Percentiles rank a stretch among this genome's conserved stretches.
Conservation (phyloP, 352 stramenopile genomes). For the Phytopythium sindhum region DNA sequence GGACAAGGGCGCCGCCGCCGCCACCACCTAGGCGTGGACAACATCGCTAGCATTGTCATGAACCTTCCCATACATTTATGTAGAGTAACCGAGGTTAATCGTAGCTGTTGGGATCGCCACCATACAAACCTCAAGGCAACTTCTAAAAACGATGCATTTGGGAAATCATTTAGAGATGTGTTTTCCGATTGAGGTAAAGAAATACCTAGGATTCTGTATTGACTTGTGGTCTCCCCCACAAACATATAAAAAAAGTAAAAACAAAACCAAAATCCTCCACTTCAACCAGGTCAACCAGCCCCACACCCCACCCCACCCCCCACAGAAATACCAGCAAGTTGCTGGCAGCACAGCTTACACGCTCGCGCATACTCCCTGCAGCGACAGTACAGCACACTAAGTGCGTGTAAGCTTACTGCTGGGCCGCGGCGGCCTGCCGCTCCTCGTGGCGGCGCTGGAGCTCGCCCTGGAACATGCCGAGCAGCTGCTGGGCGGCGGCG, state of each 20-base stretch:
- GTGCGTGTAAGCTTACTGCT: conserved; percentile 11
- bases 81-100: neutral
- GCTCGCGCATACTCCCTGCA: no score
- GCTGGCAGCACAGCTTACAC: no score
- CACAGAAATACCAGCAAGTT: no score
- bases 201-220: neutral
- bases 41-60: neutral
- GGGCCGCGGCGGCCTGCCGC: conserved; percentile 34
- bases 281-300: neutral
- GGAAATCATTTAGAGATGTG: neutral
- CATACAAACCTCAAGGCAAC: neutral
- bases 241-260: neutral
- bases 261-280: neutral
- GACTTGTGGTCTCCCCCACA: neutral
- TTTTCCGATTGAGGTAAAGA: neutral
- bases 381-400: no score
- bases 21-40: conserved; percentile 9
- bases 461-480: conserved; percentile 56
- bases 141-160: neutral
- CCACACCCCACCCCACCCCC: no score
- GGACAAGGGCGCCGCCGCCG: conserved; percentile 3
- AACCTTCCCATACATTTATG: neutral
- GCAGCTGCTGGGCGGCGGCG: conserved; percentile 46
- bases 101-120: neutral
- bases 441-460: conserved; percentile 25